These are phyloP conservation scores for Alloascoidea africana DNA, from an alignment of 805 yeast species.

Conservation along the genomic window DNA sequence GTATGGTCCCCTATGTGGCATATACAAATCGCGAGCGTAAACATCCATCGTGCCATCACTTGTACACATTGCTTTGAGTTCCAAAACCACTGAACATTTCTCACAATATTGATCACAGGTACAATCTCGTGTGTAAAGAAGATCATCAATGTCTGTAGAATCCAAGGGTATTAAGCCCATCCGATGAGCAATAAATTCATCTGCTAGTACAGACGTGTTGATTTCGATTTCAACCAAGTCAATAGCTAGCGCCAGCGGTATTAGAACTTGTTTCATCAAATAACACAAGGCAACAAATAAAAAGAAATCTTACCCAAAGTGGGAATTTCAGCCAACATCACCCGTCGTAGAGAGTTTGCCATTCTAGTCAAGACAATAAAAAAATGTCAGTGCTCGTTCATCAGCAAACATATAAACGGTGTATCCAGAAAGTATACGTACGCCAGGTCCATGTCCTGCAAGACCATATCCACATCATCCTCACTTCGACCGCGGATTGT, in stretches of 20 bases:
- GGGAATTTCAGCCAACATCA: constrained; percentile 92
- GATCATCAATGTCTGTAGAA: constrained; percentile 67
- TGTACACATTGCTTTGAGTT: constrained; percentile 79
- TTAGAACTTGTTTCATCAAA: not conserved
- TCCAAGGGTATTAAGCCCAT: constrained; percentile 84
- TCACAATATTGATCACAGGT: constrained; percentile 97
- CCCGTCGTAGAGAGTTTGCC: constrained; percentile 85
- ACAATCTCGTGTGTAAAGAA: constrained; percentile 88
- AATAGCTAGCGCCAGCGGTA: constrained; percentile 34
- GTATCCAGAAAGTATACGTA: constrained; percentile 11
- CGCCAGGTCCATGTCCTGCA: constrained; percentile 77
- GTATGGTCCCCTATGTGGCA: constrained; percentile 26
- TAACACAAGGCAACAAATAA: not conserved
- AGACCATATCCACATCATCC: constrained; percentile 82
- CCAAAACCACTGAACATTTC: constrained; percentile 80
- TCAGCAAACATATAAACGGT: not conserved
- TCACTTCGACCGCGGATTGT: constrained; percentile 75
- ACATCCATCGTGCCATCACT: constrained; percentile 80
- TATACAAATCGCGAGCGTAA: constrained; percentile 66
- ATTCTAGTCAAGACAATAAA: constrained; percentile 18
- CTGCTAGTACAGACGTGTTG: constrained; percentile 91
- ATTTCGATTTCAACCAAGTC: constrained; percentile 90
- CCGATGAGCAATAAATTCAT: constrained; percentile 90
- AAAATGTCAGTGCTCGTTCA: not conserved
- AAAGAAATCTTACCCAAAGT: constrained; percentile 35